A percentile compares a stretch with the other conserved stretches of the same genome.
Conservation (phyloP, 2,329 filamentous ascomycete genomes). For the Pyrenophora tritici-repentis region DNA sequence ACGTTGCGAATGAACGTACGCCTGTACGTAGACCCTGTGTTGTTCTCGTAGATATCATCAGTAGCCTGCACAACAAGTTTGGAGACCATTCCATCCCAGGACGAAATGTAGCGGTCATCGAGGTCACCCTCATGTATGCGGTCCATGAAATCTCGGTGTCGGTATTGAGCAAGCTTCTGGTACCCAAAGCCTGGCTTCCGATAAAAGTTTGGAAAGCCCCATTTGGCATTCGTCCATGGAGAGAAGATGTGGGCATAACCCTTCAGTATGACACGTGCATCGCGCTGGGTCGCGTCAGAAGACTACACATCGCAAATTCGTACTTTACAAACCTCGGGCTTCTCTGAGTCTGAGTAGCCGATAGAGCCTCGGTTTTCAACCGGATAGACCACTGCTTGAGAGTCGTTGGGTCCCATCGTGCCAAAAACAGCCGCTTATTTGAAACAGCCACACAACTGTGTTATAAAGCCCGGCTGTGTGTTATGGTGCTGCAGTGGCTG, state of each 20-base stretch:
- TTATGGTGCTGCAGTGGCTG: conserved; percentile 11
- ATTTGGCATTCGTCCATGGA: conserved; percentile 28
- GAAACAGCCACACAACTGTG: conserved; percentile 27
- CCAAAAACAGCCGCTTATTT: background rate
- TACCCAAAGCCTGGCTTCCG: conserved; percentile 32
- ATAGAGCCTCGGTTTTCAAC: conserved; percentile 3
- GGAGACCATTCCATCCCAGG: conserved; percentile 36
- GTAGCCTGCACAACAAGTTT: conserved; percentile 40
- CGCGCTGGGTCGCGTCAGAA: conserved; percentile 9
- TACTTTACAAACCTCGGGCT: background rate
- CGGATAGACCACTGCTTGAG: conserved; percentile 21
- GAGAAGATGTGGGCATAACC: conserved; percentile 32
- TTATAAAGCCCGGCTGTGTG: conserved; percentile 20
- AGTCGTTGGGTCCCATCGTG: conserved; percentile 15
- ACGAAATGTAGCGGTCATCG: conserved; percentile 40
- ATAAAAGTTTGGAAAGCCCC: conserved; percentile 31
- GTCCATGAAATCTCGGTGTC: conserved; percentile 32
- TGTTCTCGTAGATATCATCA: conserved; percentile 40
- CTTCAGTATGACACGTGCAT: conserved; percentile 19
- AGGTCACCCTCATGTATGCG: conserved; percentile 34
- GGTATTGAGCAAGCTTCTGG: conserved; percentile 27
- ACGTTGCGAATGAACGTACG: conserved; percentile 40
- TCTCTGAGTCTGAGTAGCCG: background rate
- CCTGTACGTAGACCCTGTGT: conserved; percentile 32
- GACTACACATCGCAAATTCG: background rate